Percentiles rank a stretch among this genome's conserved stretches.
Evolutionary conservation across 2,329 filamentous ascomycete genomes (phyloP).

Genomic region (Talaromyces albobiverticillius): DNA sequence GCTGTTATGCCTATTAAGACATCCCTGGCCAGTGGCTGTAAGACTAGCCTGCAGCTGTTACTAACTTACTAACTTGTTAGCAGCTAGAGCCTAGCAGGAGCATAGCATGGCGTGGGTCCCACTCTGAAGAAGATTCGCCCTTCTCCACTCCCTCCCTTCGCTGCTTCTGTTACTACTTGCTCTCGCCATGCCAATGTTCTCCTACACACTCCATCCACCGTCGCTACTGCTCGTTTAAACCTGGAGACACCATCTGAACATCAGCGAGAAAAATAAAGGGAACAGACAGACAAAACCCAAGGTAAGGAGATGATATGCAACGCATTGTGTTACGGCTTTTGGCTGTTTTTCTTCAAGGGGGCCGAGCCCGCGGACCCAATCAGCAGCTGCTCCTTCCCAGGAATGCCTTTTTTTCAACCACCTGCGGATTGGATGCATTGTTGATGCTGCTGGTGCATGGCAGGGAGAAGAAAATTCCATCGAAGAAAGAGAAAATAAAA

Average conservation of each 20-base stretch:
- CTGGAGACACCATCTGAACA: neutral
- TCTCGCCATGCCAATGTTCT: neutral
- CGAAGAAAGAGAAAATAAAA: neutral
- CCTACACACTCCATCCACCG: neutral
- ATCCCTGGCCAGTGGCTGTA: too few species aligned
- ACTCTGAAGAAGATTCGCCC: too few species aligned
- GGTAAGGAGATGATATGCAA: neutral
- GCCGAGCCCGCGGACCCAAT: neutral
- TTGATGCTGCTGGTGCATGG: neutral
- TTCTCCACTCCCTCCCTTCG: neutral
- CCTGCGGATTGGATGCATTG: neutral
- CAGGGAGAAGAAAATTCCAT: neutral
- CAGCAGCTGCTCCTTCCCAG: neutral
- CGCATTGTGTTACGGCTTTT: too few species aligned
- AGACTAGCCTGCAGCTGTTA: too few species aligned
- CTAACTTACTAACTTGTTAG: too few species aligned
- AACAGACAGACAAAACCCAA: neutral
- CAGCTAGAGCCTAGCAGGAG: too few species aligned
- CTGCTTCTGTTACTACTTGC: neutral
- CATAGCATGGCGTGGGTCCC: too few species aligned
- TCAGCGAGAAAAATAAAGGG: neutral
- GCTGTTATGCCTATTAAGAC: too few species aligned
- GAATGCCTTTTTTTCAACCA: neutral
- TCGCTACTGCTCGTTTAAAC: constrained; percentile 3
- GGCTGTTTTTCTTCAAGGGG: neutral